Evolutionary conservation across 2,329 filamentous ascomycete genomes (phyloP), one percentile per base, ranked within the genome.

Genomic region (Nemania bipapillata): DNA sequence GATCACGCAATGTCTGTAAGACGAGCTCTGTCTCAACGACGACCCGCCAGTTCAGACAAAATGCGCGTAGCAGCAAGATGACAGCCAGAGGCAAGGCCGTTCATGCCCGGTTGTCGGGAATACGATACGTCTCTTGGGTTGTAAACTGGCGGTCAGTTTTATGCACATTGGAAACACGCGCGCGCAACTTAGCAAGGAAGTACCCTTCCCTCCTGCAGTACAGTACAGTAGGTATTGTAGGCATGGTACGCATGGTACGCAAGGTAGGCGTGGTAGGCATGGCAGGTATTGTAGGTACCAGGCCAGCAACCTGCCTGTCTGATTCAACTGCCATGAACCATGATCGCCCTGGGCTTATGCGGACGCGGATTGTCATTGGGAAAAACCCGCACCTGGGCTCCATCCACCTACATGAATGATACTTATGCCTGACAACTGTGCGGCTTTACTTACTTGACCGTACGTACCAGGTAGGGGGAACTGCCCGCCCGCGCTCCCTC

Each of bases 141-240:
- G 57, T 80, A 81, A 84, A 85, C 81, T 85, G 82, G 83, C 83
- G 83, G 83, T 85, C 83, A 85, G 77, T 75, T 78, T 75, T 77
- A 77, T 78, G 76, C 78, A 77, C 70, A 70, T 53, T 61, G 63
- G 68, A 70, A 68, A 70, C 73, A 72, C 70, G 72, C 70, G 69
- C 64, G 70, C 61, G 70, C 70, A 68, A 73, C 66, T 65, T 66
- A 68, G 55, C 63, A 32, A 57, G 57, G 68, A 70, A 54, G 73
- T 71, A 70, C 62, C 73, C 53, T 50, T 68, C 70, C 70, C 68
- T 73, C 57, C 64, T 72, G 72, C 72, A 68, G 74, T 75, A 76
- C 58, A 20, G 40, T 45, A 20, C 15, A 6, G 40, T 45, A 45
- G 17, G n/a, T n/a, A n/a, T n/a, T n/a, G n/a, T n/a, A n/a, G n/a